Percentiles rank a stretch among this genome's conserved stretches.
These are phyloP conservation scores for Moesziomyces sp. DNA, from an alignment of 1,284 basidiomycete genomes.

Conservation along the genomic window DNA sequence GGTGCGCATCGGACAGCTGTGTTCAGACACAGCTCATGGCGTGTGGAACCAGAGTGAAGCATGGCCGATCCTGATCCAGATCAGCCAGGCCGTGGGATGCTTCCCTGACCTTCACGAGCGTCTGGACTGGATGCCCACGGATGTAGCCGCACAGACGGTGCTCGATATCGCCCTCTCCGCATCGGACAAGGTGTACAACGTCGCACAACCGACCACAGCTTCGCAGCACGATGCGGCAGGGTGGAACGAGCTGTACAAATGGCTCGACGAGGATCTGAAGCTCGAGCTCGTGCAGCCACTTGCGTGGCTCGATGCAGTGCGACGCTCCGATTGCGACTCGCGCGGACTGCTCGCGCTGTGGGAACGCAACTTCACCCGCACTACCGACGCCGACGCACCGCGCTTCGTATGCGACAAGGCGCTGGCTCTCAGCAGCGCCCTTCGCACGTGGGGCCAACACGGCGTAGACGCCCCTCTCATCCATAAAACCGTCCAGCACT, in stretches of 20 bases:
- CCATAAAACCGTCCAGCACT: constrained; percentile 24
- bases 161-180: constrained; percentile 70
- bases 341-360: constrained; percentile 32
- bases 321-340: constrained; percentile 39
- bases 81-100: constrained; percentile 70
- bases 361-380: constrained; percentile 27
- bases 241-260: constrained; percentile 72
- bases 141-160: constrained; percentile 73
- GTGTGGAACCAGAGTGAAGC: constrained; percentile 76
- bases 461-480: constrained; percentile 26
- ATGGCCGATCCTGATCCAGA: constrained; percentile 69
- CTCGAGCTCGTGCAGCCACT: constrained; percentile 79
- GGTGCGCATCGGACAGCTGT: constrained; percentile 71
- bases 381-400: background rate
- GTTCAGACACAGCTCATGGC: constrained; percentile 72
- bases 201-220: constrained; percentile 24
- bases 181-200: constrained; percentile 10
- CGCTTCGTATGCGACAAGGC: constrained; percentile 18
- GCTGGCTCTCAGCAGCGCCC: constrained; percentile 5
- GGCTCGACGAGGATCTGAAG: constrained; percentile 76
- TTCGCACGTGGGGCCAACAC: constrained; percentile 14
- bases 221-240: constrained; percentile 1
- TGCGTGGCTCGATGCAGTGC: constrained; percentile 72
- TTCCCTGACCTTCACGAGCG: constrained; percentile 70
- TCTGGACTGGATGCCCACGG: constrained; percentile 74